phyloP scores from a whole-genome alignment of 2,329 filamentous ascomycete species.

The Beauveria brongniartii region DNA sequence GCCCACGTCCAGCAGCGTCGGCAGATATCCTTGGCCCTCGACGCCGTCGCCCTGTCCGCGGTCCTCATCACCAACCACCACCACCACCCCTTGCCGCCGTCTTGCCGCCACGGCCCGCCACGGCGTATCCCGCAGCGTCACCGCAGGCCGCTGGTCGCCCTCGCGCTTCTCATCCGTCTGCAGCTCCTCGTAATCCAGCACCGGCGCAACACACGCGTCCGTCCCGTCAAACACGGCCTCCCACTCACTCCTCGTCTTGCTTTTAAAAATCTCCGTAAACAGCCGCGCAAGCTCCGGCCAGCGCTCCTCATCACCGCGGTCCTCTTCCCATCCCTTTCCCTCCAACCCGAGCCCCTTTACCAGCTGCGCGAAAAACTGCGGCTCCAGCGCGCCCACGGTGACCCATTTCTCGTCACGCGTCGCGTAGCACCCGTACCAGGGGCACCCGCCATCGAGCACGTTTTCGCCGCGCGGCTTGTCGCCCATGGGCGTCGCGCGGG shows the following conservation, averaged over 20 bases:
- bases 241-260: conserved; percentile 70
- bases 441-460: conserved; percentile 72
- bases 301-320: conserved; percentile 48
- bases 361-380: conserved; percentile 69
- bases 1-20: conserved; percentile 53
- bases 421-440: conserved; percentile 85
- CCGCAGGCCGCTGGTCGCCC: conserved; percentile 62
- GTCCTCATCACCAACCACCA: conserved; percentile 19
- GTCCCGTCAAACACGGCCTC: conserved; percentile 80
- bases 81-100: no score
- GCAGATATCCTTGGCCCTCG: conserved; percentile 59
- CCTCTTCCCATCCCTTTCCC: conserved; percentile 40
- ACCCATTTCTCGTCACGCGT: conserved; percentile 72
- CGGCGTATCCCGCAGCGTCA: conserved; percentile 63
- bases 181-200: conserved; percentile 68
- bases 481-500: conserved; percentile 56
- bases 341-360: conserved; percentile 58
- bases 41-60: conserved; percentile 58
- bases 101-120: conserved; percentile 45
- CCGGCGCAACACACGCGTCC: conserved; percentile 88
- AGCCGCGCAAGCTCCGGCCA: conserved; percentile 61
- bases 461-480: conserved; percentile 61
- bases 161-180: conserved; percentile 42
- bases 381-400: conserved; percentile 85
- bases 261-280: conserved; percentile 57